phyloP scores from a whole-genome alignment of 345 rosid genomes.

The Salix koriyanagi region DNA sequence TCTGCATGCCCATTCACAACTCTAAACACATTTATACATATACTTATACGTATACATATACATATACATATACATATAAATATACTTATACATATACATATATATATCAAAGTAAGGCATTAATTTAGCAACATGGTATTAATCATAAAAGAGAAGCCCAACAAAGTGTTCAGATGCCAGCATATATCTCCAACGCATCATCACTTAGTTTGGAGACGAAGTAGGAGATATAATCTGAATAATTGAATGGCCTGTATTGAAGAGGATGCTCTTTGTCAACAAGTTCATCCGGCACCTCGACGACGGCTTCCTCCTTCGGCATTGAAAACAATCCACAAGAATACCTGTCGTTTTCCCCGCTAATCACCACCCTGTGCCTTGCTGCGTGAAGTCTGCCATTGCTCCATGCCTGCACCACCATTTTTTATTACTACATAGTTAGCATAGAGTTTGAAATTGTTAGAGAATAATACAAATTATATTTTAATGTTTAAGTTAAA shows the following conservation, averaged over 20 bases:
- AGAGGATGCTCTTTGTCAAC: conserved; percentile 49
- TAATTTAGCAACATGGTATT: neutral
- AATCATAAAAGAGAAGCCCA: neutral
- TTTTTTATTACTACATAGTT: neutral
- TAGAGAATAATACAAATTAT: no score
- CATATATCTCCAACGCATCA: conserved; percentile 43
- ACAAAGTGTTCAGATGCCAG: conserved; percentile 18
- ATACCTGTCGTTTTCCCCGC: conserved; percentile 38
- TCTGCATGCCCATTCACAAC: neutral
- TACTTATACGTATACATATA: no score
- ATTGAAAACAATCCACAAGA: conserved; percentile 36
- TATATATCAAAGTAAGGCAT: neutral
- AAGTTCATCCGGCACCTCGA: conserved; percentile 34
- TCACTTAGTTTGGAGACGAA: conserved; percentile 31
- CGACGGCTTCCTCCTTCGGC: conserved; percentile 34
- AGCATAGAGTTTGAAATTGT: neutral
- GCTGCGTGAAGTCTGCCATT: conserved; percentile 44
- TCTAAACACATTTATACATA: neutral
- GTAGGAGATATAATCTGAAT: conserved; percentile 36
- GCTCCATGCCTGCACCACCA: conserved; percentile 46
- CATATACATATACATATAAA: no score
- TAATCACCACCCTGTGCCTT: conserved; percentile 47
- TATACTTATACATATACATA: no score
- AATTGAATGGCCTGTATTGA: conserved; percentile 41
- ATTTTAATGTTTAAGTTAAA: no score